Base-by-base conservation (phyloP, 345 rosid genomes). In the Populus alba region DNA sequence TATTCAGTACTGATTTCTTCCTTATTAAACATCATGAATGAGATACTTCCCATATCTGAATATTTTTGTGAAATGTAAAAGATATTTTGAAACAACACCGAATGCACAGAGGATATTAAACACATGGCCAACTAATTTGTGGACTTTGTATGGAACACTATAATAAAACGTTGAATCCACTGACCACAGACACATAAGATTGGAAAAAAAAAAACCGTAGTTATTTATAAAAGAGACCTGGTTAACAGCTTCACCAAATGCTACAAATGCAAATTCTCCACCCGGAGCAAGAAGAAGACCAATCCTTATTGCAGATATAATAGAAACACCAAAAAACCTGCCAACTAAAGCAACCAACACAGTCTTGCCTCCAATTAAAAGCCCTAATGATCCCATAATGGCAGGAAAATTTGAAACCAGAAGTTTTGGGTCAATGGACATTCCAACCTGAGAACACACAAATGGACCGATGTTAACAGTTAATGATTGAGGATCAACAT, bases 281-380 rank as follows among this genome's bases (percentile, higher is more conserved):
- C 99, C 99, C 3, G 99, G 99, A 79, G 99, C 99, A 66, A 95
- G 96, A 87, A 95, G 97, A 82, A 95, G 97, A 76, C 99, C 99
- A 31, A 81, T 90, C 85, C 99, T 89, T 79, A 90, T 83, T 68
- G 97, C 96, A 82, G 99, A 89, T 85, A 95, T 89, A 71, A 92
- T 73, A 41, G 99, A 95, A 81, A 95, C 80, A 68, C 99, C 99
- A 72, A 95, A 95, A 78, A 90, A 47, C 78, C 72, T 91, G n/a
- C 98, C 99, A 78, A 95, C 88, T 41, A 90, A 68, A 13, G 90
- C 87, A 69, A 95, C 94, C 87, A 95, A 82, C 78, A 88, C 8
- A 75, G 94, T 87, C 92, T 95, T 95, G 73, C 99, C 98, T 66
- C 85, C 91, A 76, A 95, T 94, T 87, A 95, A 84, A 82, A 93